These are phyloP conservation scores for Ophiostoma pallidulum DNA, from an alignment of 2,329 filamentous ascomycete genomes.

Conservation along the genomic window DNA sequence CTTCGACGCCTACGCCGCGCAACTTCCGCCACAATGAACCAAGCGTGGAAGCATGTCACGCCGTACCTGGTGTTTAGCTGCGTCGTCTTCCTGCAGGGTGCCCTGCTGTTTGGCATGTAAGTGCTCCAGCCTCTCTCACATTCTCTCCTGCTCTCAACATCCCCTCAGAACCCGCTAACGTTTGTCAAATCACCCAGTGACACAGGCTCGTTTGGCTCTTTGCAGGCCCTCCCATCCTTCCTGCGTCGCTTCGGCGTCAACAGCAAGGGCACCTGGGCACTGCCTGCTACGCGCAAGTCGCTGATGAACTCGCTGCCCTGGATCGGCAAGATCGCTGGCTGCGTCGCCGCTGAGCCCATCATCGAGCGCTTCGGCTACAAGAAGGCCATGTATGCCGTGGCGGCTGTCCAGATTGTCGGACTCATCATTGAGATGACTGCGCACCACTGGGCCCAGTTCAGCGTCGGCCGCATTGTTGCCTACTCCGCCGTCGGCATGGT, in stretches of 20 bases:
- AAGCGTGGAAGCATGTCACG: constrained; percentile 12
- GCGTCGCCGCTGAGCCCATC: constrained; percentile 10
- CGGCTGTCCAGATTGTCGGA: constrained; percentile 13
- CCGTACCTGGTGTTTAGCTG: constrained; percentile 16
- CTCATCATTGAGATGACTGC: constrained; percentile 14
- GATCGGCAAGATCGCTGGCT: constrained; percentile 16
- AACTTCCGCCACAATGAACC: neutral
- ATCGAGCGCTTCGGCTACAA: constrained; percentile 16
- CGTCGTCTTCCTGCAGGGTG: constrained; percentile 14
- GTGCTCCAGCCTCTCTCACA: constrained; percentile 3
- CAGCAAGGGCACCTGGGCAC: constrained; percentile 2
- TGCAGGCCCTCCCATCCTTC: constrained; percentile 15
- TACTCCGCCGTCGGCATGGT: constrained; percentile 21
- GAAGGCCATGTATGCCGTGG: constrained; percentile 13
- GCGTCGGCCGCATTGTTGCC: constrained; percentile 19
- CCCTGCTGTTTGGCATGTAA: constrained; percentile 16
- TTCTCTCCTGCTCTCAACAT: neutral
- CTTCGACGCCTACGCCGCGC: neutral
- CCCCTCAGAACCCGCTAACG: neutral
- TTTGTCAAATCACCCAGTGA: constrained; percentile 5
- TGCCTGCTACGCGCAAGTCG: constrained; percentile 10
- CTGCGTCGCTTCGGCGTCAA: constrained; percentile 12
- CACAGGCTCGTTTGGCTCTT: constrained; percentile 14
- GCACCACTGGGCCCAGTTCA: constrained; percentile 16
- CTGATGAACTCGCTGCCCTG: constrained; percentile 16